Conservation (phyloP, 495 filamentous ascomycete species). For the Penicillium subrubescens region DNA sequence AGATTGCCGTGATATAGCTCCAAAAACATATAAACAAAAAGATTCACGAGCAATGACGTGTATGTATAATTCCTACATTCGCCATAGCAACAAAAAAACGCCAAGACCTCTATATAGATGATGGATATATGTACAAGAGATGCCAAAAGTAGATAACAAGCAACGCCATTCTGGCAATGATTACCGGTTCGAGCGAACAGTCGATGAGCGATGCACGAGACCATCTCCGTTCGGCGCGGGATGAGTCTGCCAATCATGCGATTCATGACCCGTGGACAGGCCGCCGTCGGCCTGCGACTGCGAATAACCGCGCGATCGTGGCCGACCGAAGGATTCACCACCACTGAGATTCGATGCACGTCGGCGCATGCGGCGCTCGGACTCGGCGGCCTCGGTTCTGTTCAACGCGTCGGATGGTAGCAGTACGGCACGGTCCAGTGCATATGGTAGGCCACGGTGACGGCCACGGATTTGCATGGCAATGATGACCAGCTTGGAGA, state of each 20-base stretch:
- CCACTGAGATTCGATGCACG: slow-evolving; percentile 56
- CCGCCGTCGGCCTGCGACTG: slow-evolving; percentile 30
- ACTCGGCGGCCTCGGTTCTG: slow-evolving; percentile 64
- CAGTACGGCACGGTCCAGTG: slow-evolving; percentile 86
- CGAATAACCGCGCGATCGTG: slow-evolving; percentile 29
- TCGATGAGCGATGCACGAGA: slow-evolving; percentile 35
- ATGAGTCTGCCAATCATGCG: slow-evolving; percentile 25
- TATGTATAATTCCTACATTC: neutral
- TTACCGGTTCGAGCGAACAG: slow-evolving; percentile 29
- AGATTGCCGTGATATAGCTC: neutral
- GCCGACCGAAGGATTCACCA: slow-evolving; percentile 30
- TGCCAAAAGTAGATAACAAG: neutral
- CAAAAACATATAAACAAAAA: neutral
- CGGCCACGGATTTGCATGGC: slow-evolving; percentile 92
- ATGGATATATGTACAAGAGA: slow-evolving; percentile 5
- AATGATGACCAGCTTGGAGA: slow-evolving; percentile 91
- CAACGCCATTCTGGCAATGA: neutral
- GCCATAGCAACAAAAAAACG: neutral
- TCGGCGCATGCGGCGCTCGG: slow-evolving; percentile 55
- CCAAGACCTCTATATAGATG: slow-evolving; percentile 10
- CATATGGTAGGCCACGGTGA: slow-evolving; percentile 89
- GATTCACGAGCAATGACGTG: neutral
- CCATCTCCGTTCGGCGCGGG: slow-evolving; percentile 21
- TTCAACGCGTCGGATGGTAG: slow-evolving; percentile 78
- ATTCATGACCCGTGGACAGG: slow-evolving; percentile 32